Base-by-base conservation (phyloP, 306 rosid species). In the Acacia acuminata region DNA sequence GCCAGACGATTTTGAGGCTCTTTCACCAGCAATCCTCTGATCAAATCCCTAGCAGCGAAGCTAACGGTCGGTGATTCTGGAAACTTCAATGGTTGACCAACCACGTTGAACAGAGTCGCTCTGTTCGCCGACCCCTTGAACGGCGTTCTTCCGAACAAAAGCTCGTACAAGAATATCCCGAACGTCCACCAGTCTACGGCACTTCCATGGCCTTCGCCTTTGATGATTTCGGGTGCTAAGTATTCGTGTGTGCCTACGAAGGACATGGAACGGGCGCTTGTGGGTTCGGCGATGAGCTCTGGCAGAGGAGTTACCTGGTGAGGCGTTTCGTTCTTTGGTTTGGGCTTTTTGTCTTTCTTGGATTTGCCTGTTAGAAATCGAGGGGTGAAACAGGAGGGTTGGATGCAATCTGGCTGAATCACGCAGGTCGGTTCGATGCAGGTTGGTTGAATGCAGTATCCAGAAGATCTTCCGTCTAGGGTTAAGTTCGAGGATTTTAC, bases 141-240 rank as follows among this genome's bases (percentile, higher is more conserved):
- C 12, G 99, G 99, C 8, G 99, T 96, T 87, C 90, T 82, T 11
- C 99, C 99, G 24, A 94, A 94, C 88, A 96, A 81, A 63, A 96
- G 99, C 88, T 96, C 99, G 64, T 96, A 96, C 45, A 96, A 86
- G 86, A 96, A 96, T 86, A 96, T 90, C 81, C 99, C 99, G 43
- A 93, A 96, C 16, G 98, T 96, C 98, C 99, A 96, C 99, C 99
- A 96, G 78, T 96, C 99, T 34, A 96, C 99, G 27, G 99, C 99
- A 80, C 99, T 96, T 14, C 99, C 99, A 44, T 96, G 99, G 42
- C 99, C 99, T 89, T 96, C 98, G 20, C 99, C 99, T 56, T 92
- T 96, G 14, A 96, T 91, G 78, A 96, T 96, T 64, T 96, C 99
- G 3, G 99, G 99, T 0, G 99, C 99, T 81, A 96, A 84, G 91